Evolutionary conservation across 257 asterid species (phyloP).

Genomic region (Solanum piurae): DNA sequence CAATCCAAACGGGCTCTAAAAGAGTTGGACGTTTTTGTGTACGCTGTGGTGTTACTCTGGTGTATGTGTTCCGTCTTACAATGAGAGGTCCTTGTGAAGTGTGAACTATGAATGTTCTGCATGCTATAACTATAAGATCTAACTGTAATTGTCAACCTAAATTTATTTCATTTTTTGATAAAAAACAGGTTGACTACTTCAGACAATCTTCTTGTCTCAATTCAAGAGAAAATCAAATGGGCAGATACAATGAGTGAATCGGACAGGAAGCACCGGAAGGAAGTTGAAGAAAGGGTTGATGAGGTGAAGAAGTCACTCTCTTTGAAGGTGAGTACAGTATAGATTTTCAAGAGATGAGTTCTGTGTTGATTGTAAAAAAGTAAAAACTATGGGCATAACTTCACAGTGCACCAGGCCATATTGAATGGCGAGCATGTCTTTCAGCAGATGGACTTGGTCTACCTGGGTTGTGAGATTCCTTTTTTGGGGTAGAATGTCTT

Average conservation of each 20-base stretch:
- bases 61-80: background rate
- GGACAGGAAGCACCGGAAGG: constrained; percentile 71
- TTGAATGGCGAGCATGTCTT: background rate
- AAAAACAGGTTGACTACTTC: constrained; percentile 70
- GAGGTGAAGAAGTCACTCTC: constrained; percentile 69
- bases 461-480: background rate
- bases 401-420: background rate
- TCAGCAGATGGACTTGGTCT: background rate
- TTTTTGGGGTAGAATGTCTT: background rate
- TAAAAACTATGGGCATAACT: background rate
- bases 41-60: background rate
- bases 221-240: constrained; percentile 98
- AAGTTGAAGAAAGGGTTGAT: constrained; percentile 69
- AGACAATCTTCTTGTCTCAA: constrained; percentile 71
- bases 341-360: background rate
- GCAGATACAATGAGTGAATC: constrained; percentile 80
- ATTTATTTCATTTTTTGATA: background rate
- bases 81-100: background rate
- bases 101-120: background rate
- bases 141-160: background rate
- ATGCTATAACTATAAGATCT: background rate
- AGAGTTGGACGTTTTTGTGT: background rate
- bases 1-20: no score
- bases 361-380: background rate
- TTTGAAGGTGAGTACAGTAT: constrained; percentile 61